Percentiles rank a stretch among this genome's conserved stretches.
phyloP scores from a whole-genome alignment of 345 rosid genomes.

The Citropsis articulata region DNA sequence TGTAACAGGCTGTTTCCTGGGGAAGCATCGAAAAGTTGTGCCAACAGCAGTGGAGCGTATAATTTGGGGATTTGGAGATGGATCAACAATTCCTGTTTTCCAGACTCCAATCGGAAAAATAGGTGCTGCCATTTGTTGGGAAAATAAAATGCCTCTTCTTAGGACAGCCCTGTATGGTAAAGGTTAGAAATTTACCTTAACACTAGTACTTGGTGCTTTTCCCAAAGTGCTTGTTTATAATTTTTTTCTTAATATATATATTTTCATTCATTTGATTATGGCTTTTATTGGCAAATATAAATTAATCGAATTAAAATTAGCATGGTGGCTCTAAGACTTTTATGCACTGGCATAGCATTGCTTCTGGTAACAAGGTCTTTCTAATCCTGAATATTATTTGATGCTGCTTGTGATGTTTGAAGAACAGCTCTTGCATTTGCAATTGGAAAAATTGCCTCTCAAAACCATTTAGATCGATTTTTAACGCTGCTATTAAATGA shows the following conservation, averaged over 20 bases:
- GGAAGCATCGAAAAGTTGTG: constrained; percentile 90
- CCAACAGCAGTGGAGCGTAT: constrained; percentile 87
- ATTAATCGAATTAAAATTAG: too few species aligned
- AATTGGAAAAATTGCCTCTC: not conserved
- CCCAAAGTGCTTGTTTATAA: not conserved
- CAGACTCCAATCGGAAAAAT: constrained; percentile 81
- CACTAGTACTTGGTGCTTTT: not conserved
- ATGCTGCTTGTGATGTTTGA: not conserved
- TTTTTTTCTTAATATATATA: not conserved
- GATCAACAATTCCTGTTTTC: constrained; percentile 82
- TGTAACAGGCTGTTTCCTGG: constrained; percentile 42
- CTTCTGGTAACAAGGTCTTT: not conserved
- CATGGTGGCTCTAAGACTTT: not conserved
- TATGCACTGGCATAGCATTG: not conserved
- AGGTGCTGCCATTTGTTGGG: constrained; percentile 95
- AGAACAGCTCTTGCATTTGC: not conserved
- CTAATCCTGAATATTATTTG: not conserved
- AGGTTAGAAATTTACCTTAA: constrained; percentile 43
- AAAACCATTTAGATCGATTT: not conserved
- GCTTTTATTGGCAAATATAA: not conserved
- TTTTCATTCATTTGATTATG: not conserved
- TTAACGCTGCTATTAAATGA: too few species aligned
- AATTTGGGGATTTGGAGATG: constrained; percentile 96
- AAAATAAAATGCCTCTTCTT: constrained; percentile 89
- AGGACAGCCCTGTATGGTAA: constrained; percentile 91